Evolutionary conservation across 208 protist species (phyloP).

Genomic region (Balamuthia mandrillaris): DNA sequence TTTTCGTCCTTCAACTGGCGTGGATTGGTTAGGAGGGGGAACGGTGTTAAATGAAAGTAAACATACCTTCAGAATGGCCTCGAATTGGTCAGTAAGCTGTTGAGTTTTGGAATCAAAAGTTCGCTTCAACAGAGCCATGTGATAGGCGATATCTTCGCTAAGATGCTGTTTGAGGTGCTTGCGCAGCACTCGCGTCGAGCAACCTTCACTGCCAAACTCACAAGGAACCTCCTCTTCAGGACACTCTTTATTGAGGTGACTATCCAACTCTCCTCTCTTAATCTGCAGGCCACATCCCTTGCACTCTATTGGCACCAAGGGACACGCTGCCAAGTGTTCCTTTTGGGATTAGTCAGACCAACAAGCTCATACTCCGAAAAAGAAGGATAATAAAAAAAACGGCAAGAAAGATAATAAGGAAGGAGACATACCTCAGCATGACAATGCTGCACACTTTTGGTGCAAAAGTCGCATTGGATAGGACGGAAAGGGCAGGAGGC

Average conservation of each 20-base stretch:
- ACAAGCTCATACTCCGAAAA: background rate
- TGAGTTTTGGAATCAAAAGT: background rate
- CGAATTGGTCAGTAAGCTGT: slow-evolving; percentile 11
- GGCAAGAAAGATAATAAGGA: background rate
- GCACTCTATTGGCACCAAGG: slow-evolving; percentile 33
- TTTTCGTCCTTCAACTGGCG: background rate
- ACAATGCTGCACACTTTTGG: background rate
- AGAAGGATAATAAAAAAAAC: background rate
- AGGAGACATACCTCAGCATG: background rate
- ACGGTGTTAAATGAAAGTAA: background rate
- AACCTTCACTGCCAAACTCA: background rate
- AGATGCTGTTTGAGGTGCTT: slow-evolving; percentile 10
- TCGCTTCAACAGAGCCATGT: slow-evolving; percentile 19
- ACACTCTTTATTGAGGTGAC: background rate
- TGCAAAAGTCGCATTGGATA: slow-evolving; percentile 35
- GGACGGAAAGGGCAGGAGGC: slow-evolving; percentile 43
- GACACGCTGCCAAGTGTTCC: slow-evolving; percentile 41
- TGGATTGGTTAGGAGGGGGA: background rate
- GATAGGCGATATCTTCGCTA: background rate
- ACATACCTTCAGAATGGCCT: slow-evolving; percentile 17
- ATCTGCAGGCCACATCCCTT: slow-evolving; percentile 12
- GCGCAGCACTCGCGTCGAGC: background rate
- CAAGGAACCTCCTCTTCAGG: background rate
- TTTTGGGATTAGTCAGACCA: background rate
- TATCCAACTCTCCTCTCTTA: background rate